Evolutionary conservation across 352 stramenopile genomes (phyloP).

Genomic region (Phytophthora capsici): DNA sequence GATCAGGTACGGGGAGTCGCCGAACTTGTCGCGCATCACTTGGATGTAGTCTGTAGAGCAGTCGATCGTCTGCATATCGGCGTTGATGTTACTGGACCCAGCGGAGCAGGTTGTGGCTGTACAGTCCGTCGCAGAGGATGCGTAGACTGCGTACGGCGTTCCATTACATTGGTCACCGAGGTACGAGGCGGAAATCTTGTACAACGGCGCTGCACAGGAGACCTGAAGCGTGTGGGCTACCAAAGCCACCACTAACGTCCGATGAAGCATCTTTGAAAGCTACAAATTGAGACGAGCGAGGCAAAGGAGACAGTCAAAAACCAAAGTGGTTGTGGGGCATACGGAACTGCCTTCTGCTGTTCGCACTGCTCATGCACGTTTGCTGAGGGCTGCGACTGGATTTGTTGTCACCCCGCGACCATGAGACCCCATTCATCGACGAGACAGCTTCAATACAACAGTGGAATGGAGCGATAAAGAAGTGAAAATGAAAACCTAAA

Average conservation of each 20-base stretch:
- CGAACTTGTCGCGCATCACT: conserved; percentile 27
- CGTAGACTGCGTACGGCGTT: conserved; percentile 25
- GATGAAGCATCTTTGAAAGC: conserved; percentile 7
- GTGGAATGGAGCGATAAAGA: background rate
- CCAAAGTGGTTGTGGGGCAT: conserved; percentile 6
- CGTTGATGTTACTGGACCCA: conserved; percentile 16
- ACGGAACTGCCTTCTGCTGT: conserved; percentile 10
- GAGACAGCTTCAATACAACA: conserved; percentile 4
- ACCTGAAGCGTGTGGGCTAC: background rate
- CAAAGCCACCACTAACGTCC: background rate
- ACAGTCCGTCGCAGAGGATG: conserved; percentile 3
- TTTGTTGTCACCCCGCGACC: conserved; percentile 7
- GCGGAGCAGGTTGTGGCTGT: conserved; percentile 5
- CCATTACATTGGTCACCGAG: conserved; percentile 27
- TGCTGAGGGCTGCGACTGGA: conserved; percentile 5
- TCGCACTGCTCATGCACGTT: conserved; percentile 21
- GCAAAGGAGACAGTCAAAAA: conserved; percentile 5
- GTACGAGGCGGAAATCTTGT: conserved; percentile 28
- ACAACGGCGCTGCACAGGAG: conserved; percentile 6
- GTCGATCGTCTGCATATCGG: conserved; percentile 29
- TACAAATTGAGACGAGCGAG: conserved; percentile 4
- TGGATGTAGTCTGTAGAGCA: conserved; percentile 32
- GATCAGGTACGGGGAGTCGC: conserved; percentile 29
- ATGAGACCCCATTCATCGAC: conserved; percentile 1
- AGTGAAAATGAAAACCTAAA: too few species aligned